A percentile compares a stretch with the other conserved stretches of the same genome.
Conservation (phyloP, 805 yeast genomes). For the Martiniozyma abietophila region DNA sequence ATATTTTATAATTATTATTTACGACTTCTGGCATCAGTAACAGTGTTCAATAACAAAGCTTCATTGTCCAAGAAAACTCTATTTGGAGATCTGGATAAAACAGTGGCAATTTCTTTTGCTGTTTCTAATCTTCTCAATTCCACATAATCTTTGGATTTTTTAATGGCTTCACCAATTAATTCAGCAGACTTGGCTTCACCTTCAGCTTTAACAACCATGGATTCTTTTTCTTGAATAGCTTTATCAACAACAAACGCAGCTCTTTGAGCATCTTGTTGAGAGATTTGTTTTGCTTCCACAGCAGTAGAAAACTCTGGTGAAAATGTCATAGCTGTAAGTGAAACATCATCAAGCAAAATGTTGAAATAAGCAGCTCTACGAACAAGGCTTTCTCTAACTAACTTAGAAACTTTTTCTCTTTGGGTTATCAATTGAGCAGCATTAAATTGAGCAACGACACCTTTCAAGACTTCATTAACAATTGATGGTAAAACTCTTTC, state of each 20-base stretch:
- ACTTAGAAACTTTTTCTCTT: slow-evolving; percentile 88
- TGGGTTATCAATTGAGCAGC: slow-evolving; percentile 98
- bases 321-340: slow-evolving; percentile 93
- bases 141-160: slow-evolving; percentile 90
- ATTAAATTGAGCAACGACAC: slow-evolving; percentile 97
- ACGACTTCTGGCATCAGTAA: slow-evolving; percentile 60
- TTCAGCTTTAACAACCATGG: slow-evolving; percentile 90
- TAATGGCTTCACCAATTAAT: slow-evolving; percentile 97
- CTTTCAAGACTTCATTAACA: slow-evolving; percentile 92
- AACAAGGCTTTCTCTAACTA: slow-evolving; percentile 83
- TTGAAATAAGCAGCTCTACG: slow-evolving; percentile 89
- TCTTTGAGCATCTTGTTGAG: slow-evolving; percentile 98
- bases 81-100: slow-evolving; percentile 83
- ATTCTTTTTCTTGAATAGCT: slow-evolving; percentile 96
- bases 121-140: slow-evolving; percentile 96
- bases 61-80: slow-evolving; percentile 85
- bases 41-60: slow-evolving; percentile 82
- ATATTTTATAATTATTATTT: slow-evolving; percentile 14
- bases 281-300: slow-evolving; percentile 97
- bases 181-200: slow-evolving; percentile 99
- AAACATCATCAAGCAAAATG: slow-evolving; percentile 86
- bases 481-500: slow-evolving; percentile 95
- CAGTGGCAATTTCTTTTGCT: slow-evolving; percentile 88
- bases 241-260: slow-evolving; percentile 96
- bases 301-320: slow-evolving; percentile 97